Evolutionary conservation across 768 basidiomycete species (phyloP), one percentile per base, ranked within the genome.

Genomic region (Lactarius akahatsu): DNA sequence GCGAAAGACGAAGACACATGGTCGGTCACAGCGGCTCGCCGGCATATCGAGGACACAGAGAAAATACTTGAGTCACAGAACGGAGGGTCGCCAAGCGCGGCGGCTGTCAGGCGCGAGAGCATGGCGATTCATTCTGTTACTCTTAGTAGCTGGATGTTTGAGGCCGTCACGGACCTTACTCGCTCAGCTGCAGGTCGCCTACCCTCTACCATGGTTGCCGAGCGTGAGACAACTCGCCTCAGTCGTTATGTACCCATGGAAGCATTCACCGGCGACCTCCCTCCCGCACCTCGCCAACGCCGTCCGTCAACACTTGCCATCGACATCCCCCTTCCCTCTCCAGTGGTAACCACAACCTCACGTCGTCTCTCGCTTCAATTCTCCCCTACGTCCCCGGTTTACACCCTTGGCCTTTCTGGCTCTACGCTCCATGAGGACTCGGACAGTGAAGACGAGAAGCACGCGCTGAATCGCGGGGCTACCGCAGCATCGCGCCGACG

Each of bases 81-180:
- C 34, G 78, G 80, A n/a, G 71, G n/a, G 73, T 76, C 52, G 64
- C 74, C 64, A 73, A 72, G 63, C 69, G 73, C 23, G 73, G 72
- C 57, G 68, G 69, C 70, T 23, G 61, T 77, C 59, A 72, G 78
- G 63, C 83, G 80, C 52, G 78, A 81, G 63, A 83, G 81, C 65
- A 74, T 83, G 50, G 76, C 76, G 5, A 77, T 85, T 36, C 83
- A 87, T 7, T 86, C 85, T 1, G 72, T 86, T 52, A 86, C 88
- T 0, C 77, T 89, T 28, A 86, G 87, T n/a, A 85, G 85, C 69
- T 93, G 92, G 92, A 92, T 92, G 91, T 84, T 91, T 64, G 90
- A 94, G 43, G 91, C 82, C 64, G 81, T 93, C 41, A 81, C 85
- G 0, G 90, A 90, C 57, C 76, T 92, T 23, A 86, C 87, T 0